phyloP scores from a whole-genome alignment of 2,329 filamentous ascomycete species.

The Fusarium sp. region DNA sequence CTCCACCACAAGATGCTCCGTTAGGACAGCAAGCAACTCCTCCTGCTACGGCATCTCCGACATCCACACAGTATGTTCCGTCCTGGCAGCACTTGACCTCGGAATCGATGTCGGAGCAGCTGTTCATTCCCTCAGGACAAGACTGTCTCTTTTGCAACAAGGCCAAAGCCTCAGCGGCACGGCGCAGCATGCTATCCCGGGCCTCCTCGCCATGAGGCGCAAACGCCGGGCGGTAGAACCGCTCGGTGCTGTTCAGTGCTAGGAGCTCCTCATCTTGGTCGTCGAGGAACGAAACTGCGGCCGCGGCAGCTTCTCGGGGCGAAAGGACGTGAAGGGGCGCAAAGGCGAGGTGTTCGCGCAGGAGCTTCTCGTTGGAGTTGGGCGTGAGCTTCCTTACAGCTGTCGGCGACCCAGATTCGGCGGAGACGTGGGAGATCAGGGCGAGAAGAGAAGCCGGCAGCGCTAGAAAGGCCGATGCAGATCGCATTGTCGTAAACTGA shows the following conservation, averaged over 20 bases:
- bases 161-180: constrained; percentile 63
- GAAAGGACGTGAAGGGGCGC: constrained; percentile 48
- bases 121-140: constrained; percentile 77
- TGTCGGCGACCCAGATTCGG: constrained; percentile 63
- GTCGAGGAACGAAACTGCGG: constrained; percentile 50
- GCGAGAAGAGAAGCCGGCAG: constrained; percentile 64
- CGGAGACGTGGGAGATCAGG: constrained; percentile 58
- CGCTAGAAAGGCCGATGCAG: constrained; percentile 53
- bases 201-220: constrained; percentile 61
- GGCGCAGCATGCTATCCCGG: constrained; percentile 54
- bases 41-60: constrained; percentile 75
- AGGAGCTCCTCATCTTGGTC: constrained; percentile 46
- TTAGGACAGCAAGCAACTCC: constrained; percentile 83
- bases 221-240: constrained; percentile 66
- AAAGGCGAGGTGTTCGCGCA: constrained; percentile 76
- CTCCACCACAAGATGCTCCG: constrained; percentile 75
- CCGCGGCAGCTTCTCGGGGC: constrained; percentile 50
- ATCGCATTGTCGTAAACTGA: constrained; percentile 56
- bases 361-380: constrained; percentile 82
- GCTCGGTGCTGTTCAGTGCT: constrained; percentile 34
- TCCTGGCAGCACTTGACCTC: constrained; percentile 81
- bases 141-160: constrained; percentile 72
- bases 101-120: constrained; percentile 75
- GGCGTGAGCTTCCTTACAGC: constrained; percentile 81
- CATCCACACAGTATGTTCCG: constrained; percentile 76